Conservation (phyloP, 805 yeast genomes). For the Torulaspora franciscae region DNA sequence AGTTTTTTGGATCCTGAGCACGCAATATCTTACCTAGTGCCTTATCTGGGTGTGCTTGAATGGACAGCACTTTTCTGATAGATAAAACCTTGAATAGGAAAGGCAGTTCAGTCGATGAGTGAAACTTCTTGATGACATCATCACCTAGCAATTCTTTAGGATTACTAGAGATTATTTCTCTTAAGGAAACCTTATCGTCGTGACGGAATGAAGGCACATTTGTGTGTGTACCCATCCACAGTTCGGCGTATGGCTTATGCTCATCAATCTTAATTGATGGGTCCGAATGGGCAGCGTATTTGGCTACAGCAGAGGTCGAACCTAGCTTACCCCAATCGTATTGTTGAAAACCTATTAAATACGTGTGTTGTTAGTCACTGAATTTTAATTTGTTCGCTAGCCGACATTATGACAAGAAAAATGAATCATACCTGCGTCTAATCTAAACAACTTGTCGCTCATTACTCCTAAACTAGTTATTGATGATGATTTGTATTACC, state of each 20-base stretch:
- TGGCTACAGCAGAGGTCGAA: slow-evolving; percentile 79
- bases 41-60: slow-evolving; percentile 98
- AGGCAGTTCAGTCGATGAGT: slow-evolving; percentile 69
- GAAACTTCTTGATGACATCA: slow-evolving; percentile 58
- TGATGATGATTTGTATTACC: no score
- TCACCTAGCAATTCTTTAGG: slow-evolving; percentile 60
- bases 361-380: slow-evolving; percentile 7
- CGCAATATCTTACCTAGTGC: slow-evolving; percentile 70
- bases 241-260: slow-evolving; percentile 85
- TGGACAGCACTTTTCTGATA: slow-evolving; percentile 85
- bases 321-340: slow-evolving; percentile 91
- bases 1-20: slow-evolving; percentile 79
- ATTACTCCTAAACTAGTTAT: slow-evolving; percentile 12
- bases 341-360: slow-evolving; percentile 58
- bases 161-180: slow-evolving; percentile 57
- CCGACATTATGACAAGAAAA: neutral
- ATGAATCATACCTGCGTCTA: slow-evolving; percentile 37
- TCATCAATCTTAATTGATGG: slow-evolving; percentile 60
- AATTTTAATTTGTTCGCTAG: neutral
- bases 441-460: slow-evolving; percentile 38
- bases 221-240: slow-evolving; percentile 99
- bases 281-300: slow-evolving; percentile 69
- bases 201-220: slow-evolving; percentile 72
- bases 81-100: slow-evolving; percentile 91
- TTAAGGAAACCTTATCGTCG: slow-evolving; percentile 52